Conservation (phyloP, 768 basidiomycete species). For the Mrakia hoshinonis region DNA sequence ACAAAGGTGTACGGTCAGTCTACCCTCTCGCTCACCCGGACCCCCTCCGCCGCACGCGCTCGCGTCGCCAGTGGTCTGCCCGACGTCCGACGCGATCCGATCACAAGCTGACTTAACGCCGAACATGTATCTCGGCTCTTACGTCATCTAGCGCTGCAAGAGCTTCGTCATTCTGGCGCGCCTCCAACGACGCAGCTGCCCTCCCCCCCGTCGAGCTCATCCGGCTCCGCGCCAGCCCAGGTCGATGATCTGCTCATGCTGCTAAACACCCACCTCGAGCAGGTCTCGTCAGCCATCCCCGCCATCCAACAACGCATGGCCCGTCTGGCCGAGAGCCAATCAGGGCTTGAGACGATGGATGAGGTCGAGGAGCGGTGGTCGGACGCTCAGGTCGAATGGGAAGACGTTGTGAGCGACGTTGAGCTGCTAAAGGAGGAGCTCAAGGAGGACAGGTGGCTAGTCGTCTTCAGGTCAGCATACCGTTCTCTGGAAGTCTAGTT, state of each 20-base stretch:
- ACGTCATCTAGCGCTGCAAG: constrained; percentile 10
- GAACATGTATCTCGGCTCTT: too few species aligned
- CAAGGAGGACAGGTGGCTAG: constrained; percentile 94
- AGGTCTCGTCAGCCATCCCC: neutral
- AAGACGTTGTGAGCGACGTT: constrained; percentile 66
- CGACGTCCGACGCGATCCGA: too few species aligned
- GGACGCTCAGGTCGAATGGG: constrained; percentile 68
- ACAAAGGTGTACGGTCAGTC: neutral
- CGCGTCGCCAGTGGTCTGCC: too few species aligned
- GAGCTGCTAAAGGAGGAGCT: constrained; percentile 79
- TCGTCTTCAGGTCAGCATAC: constrained; percentile 61
- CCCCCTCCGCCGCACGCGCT: neutral
- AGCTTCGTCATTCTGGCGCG: neutral
- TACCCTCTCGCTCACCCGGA: neutral
- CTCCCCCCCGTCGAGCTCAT: neutral
- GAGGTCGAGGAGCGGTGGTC: constrained; percentile 35
- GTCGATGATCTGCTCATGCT: constrained; percentile 9
- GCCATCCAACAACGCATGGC: neutral
- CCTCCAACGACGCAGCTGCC: neutral
- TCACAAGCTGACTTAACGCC: too few species aligned
- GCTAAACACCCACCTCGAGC: neutral
- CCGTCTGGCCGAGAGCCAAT: neutral
- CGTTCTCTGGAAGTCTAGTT: neutral
- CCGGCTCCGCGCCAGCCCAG: neutral
- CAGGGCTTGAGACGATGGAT: neutral